Conservation (phyloP, 108 stramenopile genomes). For the Fragilariopsis cylindrus region DNA sequence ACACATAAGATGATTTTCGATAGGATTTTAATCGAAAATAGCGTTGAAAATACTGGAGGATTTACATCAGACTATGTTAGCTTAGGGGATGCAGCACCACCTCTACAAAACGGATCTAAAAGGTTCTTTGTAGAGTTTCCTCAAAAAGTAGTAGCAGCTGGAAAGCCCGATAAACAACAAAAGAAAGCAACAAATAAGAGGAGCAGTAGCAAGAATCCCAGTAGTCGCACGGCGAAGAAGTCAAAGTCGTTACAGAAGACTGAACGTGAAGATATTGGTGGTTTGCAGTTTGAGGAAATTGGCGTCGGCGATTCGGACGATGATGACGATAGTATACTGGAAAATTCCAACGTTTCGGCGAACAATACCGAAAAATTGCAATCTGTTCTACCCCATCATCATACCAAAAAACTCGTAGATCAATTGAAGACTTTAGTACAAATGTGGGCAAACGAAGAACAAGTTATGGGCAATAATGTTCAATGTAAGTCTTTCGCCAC, state of each 20-base stretch:
- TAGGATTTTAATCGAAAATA: conserved; percentile 60
- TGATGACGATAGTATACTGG: conserved; percentile 19
- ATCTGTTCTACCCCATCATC: conserved; percentile 51
- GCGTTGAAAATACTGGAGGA: conserved; percentile 51
- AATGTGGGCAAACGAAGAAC: conserved; percentile 86
- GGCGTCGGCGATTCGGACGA: conserved; percentile 25
- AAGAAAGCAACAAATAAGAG: conserved; percentile 19
- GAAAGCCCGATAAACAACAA: conserved; percentile 14
- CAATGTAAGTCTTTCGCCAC: conserved; percentile 57
- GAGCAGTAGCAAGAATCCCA: conserved; percentile 18
- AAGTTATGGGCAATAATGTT: conserved; percentile 67
- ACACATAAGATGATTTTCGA: conserved; percentile 78
- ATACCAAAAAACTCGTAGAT: conserved; percentile 50
- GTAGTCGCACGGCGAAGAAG: neutral
- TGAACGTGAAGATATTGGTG: conserved; percentile 6
- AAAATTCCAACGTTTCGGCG: neutral
- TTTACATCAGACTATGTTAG: conserved; percentile 74
- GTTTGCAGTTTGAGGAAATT: conserved; percentile 34
- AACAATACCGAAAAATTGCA: conserved; percentile 2
- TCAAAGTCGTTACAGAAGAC: neutral
- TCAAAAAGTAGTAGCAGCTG: conserved; percentile 13
- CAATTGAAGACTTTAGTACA: conserved; percentile 66
- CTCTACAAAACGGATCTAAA: conserved; percentile 41
- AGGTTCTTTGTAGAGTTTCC: conserved; percentile 75
- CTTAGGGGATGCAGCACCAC: conserved; percentile 55